phyloP scores from a whole-genome alignment of 2,329 filamentous ascomycete genomes.

The Apiospora aurea region DNA sequence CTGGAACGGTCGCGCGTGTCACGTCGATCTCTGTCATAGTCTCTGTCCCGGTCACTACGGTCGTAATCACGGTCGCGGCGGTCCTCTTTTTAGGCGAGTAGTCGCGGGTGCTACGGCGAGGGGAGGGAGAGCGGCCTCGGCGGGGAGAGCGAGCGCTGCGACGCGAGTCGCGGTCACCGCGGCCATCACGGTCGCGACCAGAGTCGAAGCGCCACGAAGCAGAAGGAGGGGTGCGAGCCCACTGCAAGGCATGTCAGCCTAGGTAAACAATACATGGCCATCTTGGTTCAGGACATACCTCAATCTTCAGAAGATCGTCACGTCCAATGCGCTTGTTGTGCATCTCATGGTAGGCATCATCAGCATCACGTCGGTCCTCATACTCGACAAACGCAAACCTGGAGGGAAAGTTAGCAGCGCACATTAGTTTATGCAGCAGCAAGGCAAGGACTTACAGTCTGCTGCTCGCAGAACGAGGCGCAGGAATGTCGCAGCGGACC shows the following conservation, averaged over 20 bases:
- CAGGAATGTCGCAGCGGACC: slow-evolving; percentile 97
- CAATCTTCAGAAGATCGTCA: slow-evolving; percentile 96
- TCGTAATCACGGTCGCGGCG: slow-evolving; percentile 70
- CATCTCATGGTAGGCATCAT: slow-evolving; percentile 99
- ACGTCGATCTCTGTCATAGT: slow-evolving; percentile 59
- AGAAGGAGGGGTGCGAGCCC: slow-evolving; percentile 96
- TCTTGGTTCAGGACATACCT: slow-evolving; percentile 64
- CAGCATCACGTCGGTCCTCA: slow-evolving; percentile 95
- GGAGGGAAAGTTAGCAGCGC: neutral
- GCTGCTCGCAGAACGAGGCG: slow-evolving; percentile 90
- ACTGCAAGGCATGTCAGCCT: slow-evolving; percentile 61
- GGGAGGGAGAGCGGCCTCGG: slow-evolving; percentile 77
- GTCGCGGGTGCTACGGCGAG: slow-evolving; percentile 77
- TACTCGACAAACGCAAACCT: slow-evolving; percentile 99
- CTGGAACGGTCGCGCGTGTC: slow-evolving; percentile 71
- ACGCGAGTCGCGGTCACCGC: slow-evolving; percentile 58
- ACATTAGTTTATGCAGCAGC: neutral
- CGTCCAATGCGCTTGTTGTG: slow-evolving; percentile 98
- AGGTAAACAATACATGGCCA: too few relatives aligned
- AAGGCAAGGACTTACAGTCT: slow-evolving; percentile 77
- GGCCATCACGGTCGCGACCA: slow-evolving; percentile 78
- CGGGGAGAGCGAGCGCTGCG: slow-evolving; percentile 68
- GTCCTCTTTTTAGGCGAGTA: slow-evolving; percentile 88
- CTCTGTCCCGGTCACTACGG: slow-evolving; percentile 66
- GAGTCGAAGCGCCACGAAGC: slow-evolving; percentile 99